Evolutionary conservation across 73 alveolate genomes (phyloP), one percentile per base, ranked within the genome.

Genomic region (Uronychia binucleata): DNA sequence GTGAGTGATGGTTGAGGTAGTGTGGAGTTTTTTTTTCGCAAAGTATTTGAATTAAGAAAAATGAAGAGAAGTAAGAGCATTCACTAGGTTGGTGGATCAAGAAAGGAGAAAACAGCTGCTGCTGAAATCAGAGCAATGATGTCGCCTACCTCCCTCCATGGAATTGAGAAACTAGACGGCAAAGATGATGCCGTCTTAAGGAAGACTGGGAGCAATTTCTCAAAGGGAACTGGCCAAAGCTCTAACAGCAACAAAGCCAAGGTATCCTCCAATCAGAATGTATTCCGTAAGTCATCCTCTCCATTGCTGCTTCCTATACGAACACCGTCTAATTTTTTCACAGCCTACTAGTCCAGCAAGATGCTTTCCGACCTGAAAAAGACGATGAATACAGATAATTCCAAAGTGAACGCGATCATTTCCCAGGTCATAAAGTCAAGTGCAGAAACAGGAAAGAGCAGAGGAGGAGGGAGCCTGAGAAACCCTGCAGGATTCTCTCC

Each of bases 401-500:
- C 5, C n/a, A 46, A 46, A 46, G 67, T 46, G 67, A 46, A 46
- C 67, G 67, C 67, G 5, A 5, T 46, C n/a, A 46, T 46, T 46
- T 11, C n/a, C 19, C 67, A 46, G 67, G 67, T 46, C 67, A 46
- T 46, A 5, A 46, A 46, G 19, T 46, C 67, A 25, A 57, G 60
- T 26, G 11, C 27, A 26, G 75, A 33, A 1, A 25, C 77, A 14
- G 79, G 28, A 11, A 80, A 35, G 1, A 46, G 79, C 28, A 77
- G 79, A 26, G n/a, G n/a, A n/a, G 28, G 33, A 78, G 30, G 30
- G 8, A 80, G 67, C 67, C 30, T 80, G 30, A 80, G 87, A 28
- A n/a, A 31, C 28, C 87, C 87, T 14, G 87, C 57, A 1, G 87
- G 87, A 35, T 80, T 80, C 29, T 57, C 87, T 0, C 87, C 87